These are phyloP conservation scores for Inonotus obliquus DNA, from an alignment of 1,284 basidiomycete genomes.

Conservation along the genomic window DNA sequence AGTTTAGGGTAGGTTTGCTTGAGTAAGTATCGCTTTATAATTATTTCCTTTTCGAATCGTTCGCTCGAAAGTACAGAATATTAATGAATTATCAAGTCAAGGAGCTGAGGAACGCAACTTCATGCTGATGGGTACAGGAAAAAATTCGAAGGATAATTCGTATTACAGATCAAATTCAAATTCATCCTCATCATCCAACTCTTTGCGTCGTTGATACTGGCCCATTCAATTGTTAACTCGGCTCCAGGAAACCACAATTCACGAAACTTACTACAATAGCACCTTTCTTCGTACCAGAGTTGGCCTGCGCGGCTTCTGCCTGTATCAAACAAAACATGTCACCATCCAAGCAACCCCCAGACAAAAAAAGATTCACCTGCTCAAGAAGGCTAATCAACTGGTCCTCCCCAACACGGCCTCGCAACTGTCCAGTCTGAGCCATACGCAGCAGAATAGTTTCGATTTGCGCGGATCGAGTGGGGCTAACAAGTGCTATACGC, in stretches of 20 bases:
- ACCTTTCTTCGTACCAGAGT: conserved; percentile 23
- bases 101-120: background rate
- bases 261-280: conserved; percentile 26
- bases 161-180: conserved; percentile 25
- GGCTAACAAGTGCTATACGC: conserved; percentile 89
- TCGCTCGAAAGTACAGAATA: background rate
- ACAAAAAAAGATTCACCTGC: conserved; percentile 55
- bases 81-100: background rate
- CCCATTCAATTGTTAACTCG: background rate
- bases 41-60: too few relatives aligned
- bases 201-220: conserved; percentile 32
- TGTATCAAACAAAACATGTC: conserved; percentile 11
- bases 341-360: background rate
- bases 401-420: conserved; percentile 80
- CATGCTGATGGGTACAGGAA: background rate
- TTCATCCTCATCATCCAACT: conserved; percentile 30
- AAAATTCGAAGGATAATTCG: background rate
- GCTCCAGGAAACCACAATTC: background rate
- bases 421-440: conserved; percentile 90
- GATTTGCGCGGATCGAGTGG: conserved; percentile 82
- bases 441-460: conserved; percentile 84
- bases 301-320: conserved; percentile 27
- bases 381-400: conserved; percentile 91
- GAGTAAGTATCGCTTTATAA: background rate
- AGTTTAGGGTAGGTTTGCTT: conserved; percentile 6